Base-by-base conservation (phyloP, 2,329 filamentous ascomycete species). In the Arachnomyces sp. region DNA sequence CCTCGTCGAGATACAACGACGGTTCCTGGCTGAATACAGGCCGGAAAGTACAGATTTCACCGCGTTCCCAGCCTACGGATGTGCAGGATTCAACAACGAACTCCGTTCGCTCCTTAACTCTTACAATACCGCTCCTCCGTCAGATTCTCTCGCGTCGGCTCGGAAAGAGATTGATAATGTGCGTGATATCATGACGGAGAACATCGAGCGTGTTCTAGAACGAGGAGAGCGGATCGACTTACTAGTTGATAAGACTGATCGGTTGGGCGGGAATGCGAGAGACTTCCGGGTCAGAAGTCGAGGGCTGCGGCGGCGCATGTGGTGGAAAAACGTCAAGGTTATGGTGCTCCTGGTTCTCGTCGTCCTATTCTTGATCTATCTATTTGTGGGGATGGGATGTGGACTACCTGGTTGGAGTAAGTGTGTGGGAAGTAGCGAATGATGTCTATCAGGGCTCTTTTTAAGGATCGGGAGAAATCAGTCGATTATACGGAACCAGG, bases 311-410 rank as follows among this genome's bases (percentile, higher is more conserved):
- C 77, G 93, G 58, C 77, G 83, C 65, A 96, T 98, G 92, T 98
- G 92, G 92, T 96, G 90, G 90, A 96, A 96, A 80, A 96, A 98
- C 62, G 77, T 94, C 34, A 93, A 93, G 70, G 67, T 98, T 52
- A 95, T 96, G 88, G 82, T 78, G 5, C 63, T 98, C 52, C 57
- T 95, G 33, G 86, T 89, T 2, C 65, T 92, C 25, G 71, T 74
- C 21, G 57, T 73, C 15, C 61, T 86, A 7, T 85, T 86, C 55
- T 65, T 86, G 62, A 55, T 85, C 3, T 86, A 86, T 57, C 55
- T 86, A 9, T 78, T 86, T 50, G 73, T 86, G 15, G 82, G 82
- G 0, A 80, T 85, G 62, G 82, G 79, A 4, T 86, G 82, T 59
- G 82, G 82, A 5, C 56, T 86, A 45, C 82, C 82, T 39, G 77